Evolutionary conservation across 208 protist species (phyloP).

Genomic region (Leishmania martiniquensis): DNA sequence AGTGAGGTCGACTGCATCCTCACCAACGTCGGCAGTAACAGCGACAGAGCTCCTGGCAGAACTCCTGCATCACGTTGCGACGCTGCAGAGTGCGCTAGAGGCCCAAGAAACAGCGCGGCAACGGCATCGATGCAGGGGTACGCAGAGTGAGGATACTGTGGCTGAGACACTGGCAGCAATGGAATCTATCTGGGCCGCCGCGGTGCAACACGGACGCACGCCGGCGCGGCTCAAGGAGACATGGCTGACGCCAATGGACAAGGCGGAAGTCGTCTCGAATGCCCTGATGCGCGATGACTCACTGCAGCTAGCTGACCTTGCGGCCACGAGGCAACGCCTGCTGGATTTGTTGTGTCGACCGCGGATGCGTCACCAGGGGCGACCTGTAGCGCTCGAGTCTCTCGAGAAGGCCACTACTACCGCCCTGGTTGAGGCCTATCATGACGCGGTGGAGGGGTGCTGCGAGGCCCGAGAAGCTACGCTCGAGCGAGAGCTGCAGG

Average conservation of each 20-base stretch:
- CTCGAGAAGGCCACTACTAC: conserved; percentile 11
- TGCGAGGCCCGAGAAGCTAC: conserved; percentile 5
- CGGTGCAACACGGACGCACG: neutral
- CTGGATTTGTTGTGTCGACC: conserved; percentile 13
- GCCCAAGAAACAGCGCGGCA: neutral
- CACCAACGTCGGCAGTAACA: neutral
- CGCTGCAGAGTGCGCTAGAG: conserved; percentile 8
- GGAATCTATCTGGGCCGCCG: conserved; percentile 12
- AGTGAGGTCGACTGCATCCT: neutral
- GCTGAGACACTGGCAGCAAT: conserved; percentile 16
- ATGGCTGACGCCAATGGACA: conserved; percentile 28
- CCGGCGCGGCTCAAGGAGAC: conserved; percentile 17
- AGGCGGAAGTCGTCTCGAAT: conserved; percentile 15
- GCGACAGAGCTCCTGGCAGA: conserved; percentile 10
- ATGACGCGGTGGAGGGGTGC: neutral
- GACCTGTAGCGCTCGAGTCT: neutral
- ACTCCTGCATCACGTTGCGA: neutral
- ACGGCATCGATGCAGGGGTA: neutral
- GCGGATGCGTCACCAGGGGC: conserved; percentile 11
- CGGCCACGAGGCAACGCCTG: conserved; percentile 13
- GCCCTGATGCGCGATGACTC: conserved; percentile 1
- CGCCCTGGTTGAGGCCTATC: conserved; percentile 18
- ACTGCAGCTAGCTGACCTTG: conserved; percentile 21
- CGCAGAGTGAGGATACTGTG: conserved; percentile 22
- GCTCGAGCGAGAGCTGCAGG: conserved; percentile 15